Evolutionary conservation across 108 stramenopile species (phyloP).

Genomic region (Aurantiochytrium sp.): DNA sequence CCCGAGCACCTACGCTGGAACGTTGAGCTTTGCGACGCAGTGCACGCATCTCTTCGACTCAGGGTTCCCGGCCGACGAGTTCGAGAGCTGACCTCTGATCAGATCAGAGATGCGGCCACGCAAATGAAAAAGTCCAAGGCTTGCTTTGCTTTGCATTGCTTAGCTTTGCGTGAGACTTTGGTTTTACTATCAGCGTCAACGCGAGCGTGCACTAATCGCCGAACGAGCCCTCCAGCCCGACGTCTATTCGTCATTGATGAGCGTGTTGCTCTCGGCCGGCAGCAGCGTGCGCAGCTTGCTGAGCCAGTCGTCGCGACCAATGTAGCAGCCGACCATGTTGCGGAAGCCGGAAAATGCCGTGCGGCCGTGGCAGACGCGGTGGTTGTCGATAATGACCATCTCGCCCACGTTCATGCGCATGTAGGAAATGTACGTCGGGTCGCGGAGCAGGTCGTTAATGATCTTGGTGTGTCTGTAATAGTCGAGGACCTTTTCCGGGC

Average conservation of each 20-base stretch:
- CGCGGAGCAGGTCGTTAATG: constrained; percentile 7
- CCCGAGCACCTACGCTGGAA: background rate
- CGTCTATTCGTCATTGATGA: constrained; percentile 27
- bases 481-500: background rate
- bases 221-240: no score
- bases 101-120: no score
- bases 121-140: no score
- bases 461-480: constrained; percentile 8
- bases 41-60: background rate
- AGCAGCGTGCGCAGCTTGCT: background rate
- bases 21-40: background rate
- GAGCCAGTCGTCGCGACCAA: background rate
- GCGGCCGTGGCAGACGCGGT: background rate
- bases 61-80: background rate
- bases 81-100: background rate
- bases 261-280: background rate
- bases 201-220: no score
- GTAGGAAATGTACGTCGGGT: background rate
- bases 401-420: constrained; percentile 22
- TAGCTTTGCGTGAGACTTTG: no score
- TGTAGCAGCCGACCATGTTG: constrained; percentile 29
- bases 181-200: no score
- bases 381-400: constrained; percentile 20
- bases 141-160: no score
- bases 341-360: constrained; percentile 19